Evolutionary conservation across 2,329 filamentous ascomycete genomes (phyloP), one percentile per base, ranked within the genome.

Genomic region (Parafenestella ontariensis): DNA sequence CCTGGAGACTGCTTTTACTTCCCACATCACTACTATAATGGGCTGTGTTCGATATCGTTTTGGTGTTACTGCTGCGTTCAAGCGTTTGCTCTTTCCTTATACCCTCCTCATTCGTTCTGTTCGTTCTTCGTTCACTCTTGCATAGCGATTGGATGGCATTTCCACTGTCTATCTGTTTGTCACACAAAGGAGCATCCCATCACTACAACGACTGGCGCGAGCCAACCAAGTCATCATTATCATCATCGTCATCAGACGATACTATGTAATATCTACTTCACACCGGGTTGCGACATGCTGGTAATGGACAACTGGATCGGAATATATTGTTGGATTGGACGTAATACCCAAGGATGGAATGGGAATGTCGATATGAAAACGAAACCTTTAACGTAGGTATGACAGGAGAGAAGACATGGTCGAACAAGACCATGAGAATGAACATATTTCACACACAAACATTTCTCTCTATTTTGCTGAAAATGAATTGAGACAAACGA

Each of bases 1-100:
- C 68, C 70, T 42, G 60, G 67, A 63, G 66, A 57, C 64, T 62
- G 40, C 41, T 37, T 62, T 64, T 53, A 18, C 40, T 43, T 13
- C 33, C 37, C 43, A 34, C 34, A 24, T 37, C 43, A 52, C 43
- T 17, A 28, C 60, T 57, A 15, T 61, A 62, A 62, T 61, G 47
- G 43, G 59, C 39, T 58, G 39, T 50, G 21, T 43, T 54, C 61
- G 44, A 54, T 34, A 43, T 52, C 54, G 51, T 42, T 23, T 41
- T 51, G 46, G 48, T 39, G 41, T 61, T 57, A 13, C 45, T 72
- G 60, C 63, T 70, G 71, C 71, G 70, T 75, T 75, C 68, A 72
- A 74, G 70, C 70, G 71, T 60, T 61, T 64, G 45, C 45, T 26
- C 60, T 68, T 71, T 64, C 59, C 58, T 68, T 66, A 72, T 72